Base-by-base conservation (phyloP, 164 flowering plant genomes). In the Chimonanthus praecox region DNA sequence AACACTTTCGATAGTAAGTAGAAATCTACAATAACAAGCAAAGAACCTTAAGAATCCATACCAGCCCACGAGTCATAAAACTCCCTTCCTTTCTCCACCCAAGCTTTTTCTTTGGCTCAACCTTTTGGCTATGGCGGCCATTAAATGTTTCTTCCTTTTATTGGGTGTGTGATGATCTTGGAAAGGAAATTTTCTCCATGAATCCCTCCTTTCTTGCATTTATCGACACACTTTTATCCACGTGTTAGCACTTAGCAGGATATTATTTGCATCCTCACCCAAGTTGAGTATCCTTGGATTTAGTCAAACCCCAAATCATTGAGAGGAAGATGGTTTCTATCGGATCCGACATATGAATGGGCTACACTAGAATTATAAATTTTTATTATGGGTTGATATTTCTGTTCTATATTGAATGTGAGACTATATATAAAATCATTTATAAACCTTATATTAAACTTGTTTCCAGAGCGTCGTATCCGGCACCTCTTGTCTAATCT, bases 41-140 rank as follows among this genome's bases (percentile, higher is more conserved):
- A 20, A 20, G 21, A 20, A 20, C 21, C 21, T 20, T 20, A 20
- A 20, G 21, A 76, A 2, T 72, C 81, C 4, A 81, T 2, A 44
- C 84, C 82, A 4, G 85, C 82, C 21, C 85, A 6, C 91, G 87
- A 5, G 91, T 86, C 1, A 86, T 86, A 76, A 76, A 87, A 85
- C 0, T 80, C n/a, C 16, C 16, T 54, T 6, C 60, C 60, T 54
- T 54, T 15, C 11, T 13, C 60, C 60, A 54, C 60, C 67, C 7
- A n/a, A 49, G 50, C 78, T 79, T 79, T 72, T 54, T 54, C 60
- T 13, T 54, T 21, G 33, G 33, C 33, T 73, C 66, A 54, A 54
- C 58, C 46, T 48, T 21, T 45, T 65, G 11, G n/a, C 21, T 33
- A 11, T 13, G 11, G 60, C 60, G 5, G 60, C 16, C 16, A 33